A percentile compares a stretch with the other conserved stretches of the same genome.
These are phyloP conservation scores for Nymphaea colorata DNA, from an alignment of 164 flowering plant species.

Conservation along the genomic window DNA sequence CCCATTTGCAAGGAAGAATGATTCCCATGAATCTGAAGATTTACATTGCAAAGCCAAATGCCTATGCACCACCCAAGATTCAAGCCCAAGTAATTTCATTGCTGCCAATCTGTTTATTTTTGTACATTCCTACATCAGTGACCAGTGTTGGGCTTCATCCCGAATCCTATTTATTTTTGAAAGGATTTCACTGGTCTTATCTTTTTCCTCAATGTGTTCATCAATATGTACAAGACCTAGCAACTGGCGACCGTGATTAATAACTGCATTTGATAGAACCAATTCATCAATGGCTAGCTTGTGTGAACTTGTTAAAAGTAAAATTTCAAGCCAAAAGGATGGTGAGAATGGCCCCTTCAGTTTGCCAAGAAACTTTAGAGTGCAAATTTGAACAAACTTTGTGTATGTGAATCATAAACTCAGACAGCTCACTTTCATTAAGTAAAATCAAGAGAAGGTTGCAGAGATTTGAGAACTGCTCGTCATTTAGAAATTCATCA, in stretches of 20 bases:
- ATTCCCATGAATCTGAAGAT: slow-evolving; percentile 60
- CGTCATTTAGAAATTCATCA: slow-evolving; percentile 47
- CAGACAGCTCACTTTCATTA: slow-evolving; percentile 41
- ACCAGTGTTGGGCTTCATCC: slow-evolving; percentile 18
- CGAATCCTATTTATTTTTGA: slow-evolving; percentile 19
- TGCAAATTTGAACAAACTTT: slow-evolving; percentile 21
- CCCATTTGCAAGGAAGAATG: slow-evolving; percentile 40
- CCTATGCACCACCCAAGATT: slow-evolving; percentile 65
- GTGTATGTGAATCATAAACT: slow-evolving; percentile 29
- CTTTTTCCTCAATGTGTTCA: slow-evolving; percentile 33
- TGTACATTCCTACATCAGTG: slow-evolving; percentile 25
- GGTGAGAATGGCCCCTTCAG: slow-evolving; percentile 3
- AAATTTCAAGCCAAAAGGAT: slow-evolving; percentile 47
- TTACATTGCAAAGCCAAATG: slow-evolving; percentile 40
- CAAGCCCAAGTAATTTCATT: slow-evolving; percentile 54
- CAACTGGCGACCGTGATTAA: slow-evolving; percentile 62
- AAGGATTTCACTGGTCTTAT: slow-evolving; percentile 32
- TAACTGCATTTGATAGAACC: slow-evolving; percentile 51
- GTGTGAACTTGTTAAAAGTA: slow-evolving; percentile 29
- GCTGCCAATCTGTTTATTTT: slow-evolving; percentile 22
- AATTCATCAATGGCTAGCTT: slow-evolving; percentile 47
- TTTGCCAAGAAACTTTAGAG: neutral
- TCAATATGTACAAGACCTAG: slow-evolving; percentile 48
- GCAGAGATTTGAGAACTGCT: slow-evolving; percentile 57
- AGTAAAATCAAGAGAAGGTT: slow-evolving; percentile 66